A percentile compares a stretch with the other conserved stretches of the same genome.
phyloP scores from a whole-genome alignment of 768 basidiomycete species.

The Mycena venus region DNA sequence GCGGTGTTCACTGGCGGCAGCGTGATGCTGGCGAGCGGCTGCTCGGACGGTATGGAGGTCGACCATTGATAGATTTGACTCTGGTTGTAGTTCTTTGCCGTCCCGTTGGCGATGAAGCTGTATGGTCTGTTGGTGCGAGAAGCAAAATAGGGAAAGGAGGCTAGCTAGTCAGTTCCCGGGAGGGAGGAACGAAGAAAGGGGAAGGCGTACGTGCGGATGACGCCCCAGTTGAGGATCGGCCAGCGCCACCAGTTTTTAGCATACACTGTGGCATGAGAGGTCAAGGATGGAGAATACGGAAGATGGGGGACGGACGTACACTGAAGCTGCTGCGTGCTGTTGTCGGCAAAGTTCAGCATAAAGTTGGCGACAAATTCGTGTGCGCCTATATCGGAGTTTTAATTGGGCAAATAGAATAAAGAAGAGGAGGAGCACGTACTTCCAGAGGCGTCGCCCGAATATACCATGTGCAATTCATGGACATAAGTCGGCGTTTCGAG shows the following conservation, averaged over 20 bases:
- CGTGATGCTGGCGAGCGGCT: constrained; percentile 17
- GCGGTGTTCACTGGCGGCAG: constrained; percentile 41
- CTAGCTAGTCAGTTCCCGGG: too few relatives aligned
- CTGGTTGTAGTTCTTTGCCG: neutral
- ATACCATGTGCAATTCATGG: constrained; percentile 64
- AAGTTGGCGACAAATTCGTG: constrained; percentile 26
- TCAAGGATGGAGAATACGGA: neutral
- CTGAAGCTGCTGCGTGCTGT: constrained; percentile 21
- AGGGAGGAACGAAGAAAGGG: too few relatives aligned
- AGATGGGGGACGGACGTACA: neutral
- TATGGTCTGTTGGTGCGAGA: neutral
- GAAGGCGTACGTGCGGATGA: constrained; percentile 17
- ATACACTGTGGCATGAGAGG: neutral
- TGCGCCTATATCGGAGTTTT: neutral
- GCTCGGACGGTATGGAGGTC: constrained; percentile 17
- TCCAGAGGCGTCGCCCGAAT: constrained; percentile 57
- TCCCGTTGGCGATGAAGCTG: constrained; percentile 2
- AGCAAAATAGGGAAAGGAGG: neutral
- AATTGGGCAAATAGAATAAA: neutral
- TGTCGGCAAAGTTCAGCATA: constrained; percentile 16
- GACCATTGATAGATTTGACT: constrained; percentile 28
- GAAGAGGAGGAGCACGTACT: constrained; percentile 34
- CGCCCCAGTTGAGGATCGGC: constrained; percentile 24
- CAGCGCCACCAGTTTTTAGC: constrained; percentile 29
- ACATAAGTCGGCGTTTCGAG: constrained; percentile 47